Evolutionary conservation across 768 basidiomycete genomes (phyloP).

Genomic region (Crassisporium funariophilum): DNA sequence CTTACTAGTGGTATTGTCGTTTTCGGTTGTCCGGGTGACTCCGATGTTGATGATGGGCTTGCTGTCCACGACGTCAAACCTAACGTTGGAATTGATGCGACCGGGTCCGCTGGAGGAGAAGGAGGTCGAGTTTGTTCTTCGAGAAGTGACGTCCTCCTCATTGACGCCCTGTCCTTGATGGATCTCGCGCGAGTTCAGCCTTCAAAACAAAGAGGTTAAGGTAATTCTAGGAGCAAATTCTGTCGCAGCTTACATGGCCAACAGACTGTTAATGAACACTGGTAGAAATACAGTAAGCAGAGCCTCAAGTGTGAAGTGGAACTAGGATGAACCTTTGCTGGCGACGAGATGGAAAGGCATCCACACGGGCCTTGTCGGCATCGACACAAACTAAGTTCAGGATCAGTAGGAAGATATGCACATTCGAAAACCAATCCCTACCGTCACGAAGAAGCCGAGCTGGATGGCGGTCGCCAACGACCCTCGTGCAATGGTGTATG

Average conservation of each 20-base stretch:
- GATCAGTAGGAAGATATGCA: not conserved
- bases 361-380: conserved; percentile 25
- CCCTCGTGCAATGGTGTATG: conserved; percentile 19
- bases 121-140: not conserved
- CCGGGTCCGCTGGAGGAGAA: conserved; percentile 1
- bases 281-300: not conserved
- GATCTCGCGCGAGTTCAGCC: conserved; percentile 24
- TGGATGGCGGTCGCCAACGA: conserved; percentile 18
- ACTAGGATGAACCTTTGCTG: conserved; percentile 22
- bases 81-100: conserved; percentile 6
- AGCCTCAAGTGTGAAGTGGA: not conserved
- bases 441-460: conserved; percentile 20
- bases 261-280: conserved; percentile 27
- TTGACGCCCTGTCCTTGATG: conserved; percentile 18
- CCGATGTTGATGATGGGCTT: conserved; percentile 1
- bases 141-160: conserved; percentile 15
- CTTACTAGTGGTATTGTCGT: not conserved
- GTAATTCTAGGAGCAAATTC: not conserved
- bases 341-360: conserved; percentile 28
- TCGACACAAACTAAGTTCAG: conserved; percentile 22
- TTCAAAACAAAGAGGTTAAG: not conserved
- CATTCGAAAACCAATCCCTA: conserved; percentile 6
- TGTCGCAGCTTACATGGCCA: conserved; percentile 20
- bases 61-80: conserved; percentile 13
- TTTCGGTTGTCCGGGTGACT: not conserved